Base-by-base conservation (phyloP, 2,329 filamentous ascomycete species). In the Fusarium redolens region DNA sequence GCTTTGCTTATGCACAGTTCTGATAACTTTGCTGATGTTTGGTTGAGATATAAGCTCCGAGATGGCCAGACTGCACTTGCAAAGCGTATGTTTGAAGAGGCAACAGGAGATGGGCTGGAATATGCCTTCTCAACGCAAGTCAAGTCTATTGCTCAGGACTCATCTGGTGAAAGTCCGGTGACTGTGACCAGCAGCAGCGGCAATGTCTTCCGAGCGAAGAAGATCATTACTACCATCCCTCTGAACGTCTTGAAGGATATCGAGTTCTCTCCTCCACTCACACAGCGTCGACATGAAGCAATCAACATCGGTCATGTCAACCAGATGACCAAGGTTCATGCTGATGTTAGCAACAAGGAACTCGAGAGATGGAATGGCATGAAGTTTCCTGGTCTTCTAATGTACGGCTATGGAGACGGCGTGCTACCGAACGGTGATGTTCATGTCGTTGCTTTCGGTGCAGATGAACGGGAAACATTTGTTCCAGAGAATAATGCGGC, bases 171-270 rank as follows among this genome's bases (percentile, higher is more conserved):
- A 3, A 20, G 45, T 3, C 45, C 28, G 0, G 28, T 17, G 2
- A 31, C 20, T 0, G 28, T 50, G 28, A 31, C 28, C 0, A 50
- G 45, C 2, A 22, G 20, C 0, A 7, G 2, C 2, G 20, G 28
- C 0, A 5, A 50, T 9, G 14, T 9, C 1, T 31, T 50, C 45
- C 20, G 3, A 1, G 45, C 28, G 0, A 50, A 50, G 10, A 31
- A 50, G 14, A 50, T 50, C 3, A 50, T 50, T 4, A 50, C 17
- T 20, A 50, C 45, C 7, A 50, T 50, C 9, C 45, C 45, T 3
- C 45, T 50, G 3, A 50, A 31, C 4, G 45, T 50, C 20, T 22
- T 31, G 14, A 50, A 31, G 4, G 28, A 50, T 17, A 50, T 50
- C 4, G 45, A 50, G 7, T 50, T 50, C 28, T 50, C 45, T 13